phyloP scores from a whole-genome alignment of 768 basidiomycete genomes.

The Podaxis rugospora region DNA sequence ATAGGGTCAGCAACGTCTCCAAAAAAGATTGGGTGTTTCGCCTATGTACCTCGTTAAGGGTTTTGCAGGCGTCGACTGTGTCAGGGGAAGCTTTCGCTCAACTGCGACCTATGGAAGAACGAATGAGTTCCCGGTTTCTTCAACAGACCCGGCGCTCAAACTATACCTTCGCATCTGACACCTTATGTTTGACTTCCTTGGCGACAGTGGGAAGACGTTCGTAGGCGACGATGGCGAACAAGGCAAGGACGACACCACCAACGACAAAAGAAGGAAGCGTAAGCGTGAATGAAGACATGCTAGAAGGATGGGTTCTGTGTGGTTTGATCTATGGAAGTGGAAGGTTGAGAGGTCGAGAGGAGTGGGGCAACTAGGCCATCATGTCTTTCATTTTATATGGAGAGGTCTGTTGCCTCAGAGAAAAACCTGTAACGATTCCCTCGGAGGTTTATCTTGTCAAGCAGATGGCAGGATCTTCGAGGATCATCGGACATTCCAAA shows the following conservation, averaged over 20 bases:
- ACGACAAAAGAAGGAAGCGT: constrained; percentile 1
- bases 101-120: background rate
- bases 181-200: constrained; percentile 5
- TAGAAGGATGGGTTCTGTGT: background rate
- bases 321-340: background rate
- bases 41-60: background rate
- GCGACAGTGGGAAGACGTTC: constrained; percentile 4
- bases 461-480: background rate
- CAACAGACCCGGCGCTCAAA: background rate
- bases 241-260: constrained; percentile 2
- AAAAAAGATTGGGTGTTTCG: background rate
- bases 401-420: background rate
- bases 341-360: background rate
- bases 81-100: constrained; percentile 1
- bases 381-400: background rate
- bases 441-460: background rate
- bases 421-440: background rate
- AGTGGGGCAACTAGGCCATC: background rate
- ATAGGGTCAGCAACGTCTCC: background rate
- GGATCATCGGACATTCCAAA: background rate
- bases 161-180: constrained; percentile 3
- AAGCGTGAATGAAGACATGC: background rate
- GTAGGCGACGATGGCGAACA: background rate
- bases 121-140: background rate
- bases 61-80: background rate